Evolutionary conservation across 768 basidiomycete species (phyloP), one percentile per base, ranked within the genome.

Genomic region (Mrakia frigida): DNA sequence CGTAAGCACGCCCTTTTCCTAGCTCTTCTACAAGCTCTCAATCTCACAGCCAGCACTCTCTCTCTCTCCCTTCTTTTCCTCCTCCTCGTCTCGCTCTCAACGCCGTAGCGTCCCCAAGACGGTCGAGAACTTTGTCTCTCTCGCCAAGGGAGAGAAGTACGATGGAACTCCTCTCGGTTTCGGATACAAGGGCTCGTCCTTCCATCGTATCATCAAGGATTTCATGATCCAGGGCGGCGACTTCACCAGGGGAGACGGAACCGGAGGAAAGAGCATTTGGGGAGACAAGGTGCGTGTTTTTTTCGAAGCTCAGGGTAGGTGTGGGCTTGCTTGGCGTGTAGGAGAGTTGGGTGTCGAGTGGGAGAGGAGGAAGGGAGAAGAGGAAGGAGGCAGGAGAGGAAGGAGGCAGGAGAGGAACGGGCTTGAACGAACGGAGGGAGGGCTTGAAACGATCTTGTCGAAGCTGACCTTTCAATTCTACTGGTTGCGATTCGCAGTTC

Each of bases 71-170:
- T 52, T 13, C 56, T 33, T 53, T 41, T 35, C 37, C 23, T 43
- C 39, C 21, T 41, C 52, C 23, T 23, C 9, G 18, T 13, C 23
- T 41, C 37, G n/a, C 16, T 9, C 61, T 11, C 70, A 68, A 59
- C 16, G 82, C 94, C 91, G 16, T 14, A 93, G 93, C 67, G 94
- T 97, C 65, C 95, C 95, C 74, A 95, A 95, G 85, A 98, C 95
- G 43, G 94, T 87, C 35, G 95, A 94, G 87, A 98, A 98, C 88
- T 98, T 98, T 89, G 91, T 94, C 75, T 93, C 94, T 68, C 87
- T 99, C 80, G 86, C 92, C 18, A 92, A 93, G 52, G 92, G 95
- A 76, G 86, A 89, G 80, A 88, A 87, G 80, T 92, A 91, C 85
- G 89, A 91, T 76, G 92, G 92, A 77, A 87, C 87, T 1, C 88